Evolutionary conservation across 768 basidiomycete genomes (phyloP), one percentile per base, ranked within the genome.

Genomic region (Boletus patriciae): DNA sequence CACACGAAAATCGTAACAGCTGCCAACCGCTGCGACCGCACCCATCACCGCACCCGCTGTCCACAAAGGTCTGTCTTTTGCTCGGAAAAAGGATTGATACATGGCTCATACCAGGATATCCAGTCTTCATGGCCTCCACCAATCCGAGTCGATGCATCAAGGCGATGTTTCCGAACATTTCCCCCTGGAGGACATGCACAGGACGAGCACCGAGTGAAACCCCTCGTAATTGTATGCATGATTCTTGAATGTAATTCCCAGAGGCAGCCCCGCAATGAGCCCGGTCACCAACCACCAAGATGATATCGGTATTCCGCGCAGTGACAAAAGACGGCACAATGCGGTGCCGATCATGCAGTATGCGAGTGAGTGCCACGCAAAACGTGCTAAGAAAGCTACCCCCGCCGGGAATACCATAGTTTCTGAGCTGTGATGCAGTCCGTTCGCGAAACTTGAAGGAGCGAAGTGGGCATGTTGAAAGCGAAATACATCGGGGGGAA

Each of bases 71-170:
- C 15, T 6, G 23, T 34, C 25, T 43, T 18, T 37, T 36, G 18
- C 0, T 43, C 36, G 13, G 10, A n/a, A 25, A 46, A 1, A 11
- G 13, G 15, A 8, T 29, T 13, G 16, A 23, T 42, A 15, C 18
- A 13, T 25, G 12, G 58, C 68, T 19, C 63, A 46, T 50, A 85
- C 83, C 81, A 38, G 78, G 78, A 68, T 85, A 84, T 6, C 82
- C 83, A 43, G 58, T 64, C 18, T 69, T 66, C 61, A 75, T 74
- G 19, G 70, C 64, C 19, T 74, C 61, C 42, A 74, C 66, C 67
- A 79, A 60, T 13, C n/a, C n/a, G n/a, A n/a, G n/a, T n/a, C 23
- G 59, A 21, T 66, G 46, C 57, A 83, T 59, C 16, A 81, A 48
- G 56, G 83, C 82, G 6, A 80, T 27, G 57, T 81, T 83, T 41